These are phyloP conservation scores for Exophiala aquamarina DNA, from an alignment of 2,329 filamentous ascomycete genomes.

Conservation along the genomic window DNA sequence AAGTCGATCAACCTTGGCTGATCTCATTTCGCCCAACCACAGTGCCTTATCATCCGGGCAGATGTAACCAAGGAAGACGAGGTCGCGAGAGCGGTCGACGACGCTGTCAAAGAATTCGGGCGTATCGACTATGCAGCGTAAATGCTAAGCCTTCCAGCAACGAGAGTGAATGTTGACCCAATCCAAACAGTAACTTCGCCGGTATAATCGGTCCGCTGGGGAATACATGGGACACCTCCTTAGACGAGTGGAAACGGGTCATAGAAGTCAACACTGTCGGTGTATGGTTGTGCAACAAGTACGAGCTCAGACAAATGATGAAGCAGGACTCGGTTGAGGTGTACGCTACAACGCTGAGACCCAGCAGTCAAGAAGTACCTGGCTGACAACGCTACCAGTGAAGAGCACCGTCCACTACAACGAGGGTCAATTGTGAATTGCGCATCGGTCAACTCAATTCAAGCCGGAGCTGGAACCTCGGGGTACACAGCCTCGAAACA, in stretches of 20 bases:
- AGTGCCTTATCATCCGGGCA: conserved; percentile 19
- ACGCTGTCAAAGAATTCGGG: conserved; percentile 23
- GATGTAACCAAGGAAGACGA: conserved; percentile 23
- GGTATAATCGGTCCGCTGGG: conserved; percentile 58
- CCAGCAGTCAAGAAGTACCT: too few relatives aligned
- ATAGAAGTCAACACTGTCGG: conserved; percentile 95
- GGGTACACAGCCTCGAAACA: conserved; percentile 24
- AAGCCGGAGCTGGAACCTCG: conserved; percentile 19
- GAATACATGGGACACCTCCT: conserved; percentile 33
- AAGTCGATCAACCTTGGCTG: not conserved
- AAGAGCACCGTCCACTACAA: conserved; percentile 17
- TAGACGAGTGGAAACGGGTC: conserved; percentile 89
- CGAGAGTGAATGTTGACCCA: not conserved
- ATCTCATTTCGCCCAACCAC: not conserved
- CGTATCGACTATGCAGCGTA: conserved; percentile 80
- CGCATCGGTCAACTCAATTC: conserved; percentile 24
- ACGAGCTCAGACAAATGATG: conserved; percentile 60
- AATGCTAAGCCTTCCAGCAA: too few relatives aligned
- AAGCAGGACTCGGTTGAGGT: conserved; percentile 23
- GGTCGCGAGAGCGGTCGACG: conserved; percentile 16
- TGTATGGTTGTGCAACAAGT: conserved; percentile 92
- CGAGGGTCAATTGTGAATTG: conserved; percentile 45
- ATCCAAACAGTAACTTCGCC: conserved; percentile 69
- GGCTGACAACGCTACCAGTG: conserved; percentile 4
- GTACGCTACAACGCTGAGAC: conserved; percentile 5